Evolutionary conservation across 2,329 filamentous ascomycete genomes (phyloP), one percentile per base, ranked within the genome.

Genomic region (Coleophoma eucalyptorum): DNA sequence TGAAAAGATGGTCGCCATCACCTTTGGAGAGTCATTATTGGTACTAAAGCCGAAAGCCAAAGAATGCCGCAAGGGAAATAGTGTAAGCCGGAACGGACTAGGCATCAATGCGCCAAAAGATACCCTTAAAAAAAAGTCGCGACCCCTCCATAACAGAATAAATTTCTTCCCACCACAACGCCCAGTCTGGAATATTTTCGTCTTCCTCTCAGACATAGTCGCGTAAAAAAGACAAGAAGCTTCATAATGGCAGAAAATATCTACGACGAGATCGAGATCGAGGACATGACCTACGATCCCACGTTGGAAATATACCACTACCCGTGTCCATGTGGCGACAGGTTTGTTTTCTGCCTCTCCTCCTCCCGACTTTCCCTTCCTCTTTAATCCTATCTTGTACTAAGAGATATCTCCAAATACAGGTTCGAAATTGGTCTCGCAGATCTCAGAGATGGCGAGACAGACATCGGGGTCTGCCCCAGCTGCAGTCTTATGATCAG

Each of bases 181-280:
- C 21, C 7, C 26, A 26, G 26, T 26, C 26, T 26, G 6, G 4
- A 26, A 26, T 8, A 26, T 26, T 26, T n/a, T 26, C 26, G 26
- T 8, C 10, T 26, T 26, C 21, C 26, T 26, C 26, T 26, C 4
- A n/a, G 26, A 26, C 6, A 26, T 5, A 26, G 26, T 26, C 26
- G 26, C 26, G 10, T 26, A 26, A 26, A 26, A 3, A 5, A 79
- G 79, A 10, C 38, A 31, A 31, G 15, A n/a, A 18, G 5, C 31
- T 16, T 32, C 15, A 41, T 3, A 16, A 86, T 85, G 82, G 77
- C 83, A 34, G 83, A 85, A 66, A 80, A 86, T 57, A 89, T 96
- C 68, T 97, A 97, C 76, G 93, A 97, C 66, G 93, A 97, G 72
- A 93, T 97, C 71, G 93, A 97, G 69, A 97, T 97, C 74, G 93